Base-by-base conservation (phyloP, 352 stramenopile species). In the Globisporangium nagaii region DNA sequence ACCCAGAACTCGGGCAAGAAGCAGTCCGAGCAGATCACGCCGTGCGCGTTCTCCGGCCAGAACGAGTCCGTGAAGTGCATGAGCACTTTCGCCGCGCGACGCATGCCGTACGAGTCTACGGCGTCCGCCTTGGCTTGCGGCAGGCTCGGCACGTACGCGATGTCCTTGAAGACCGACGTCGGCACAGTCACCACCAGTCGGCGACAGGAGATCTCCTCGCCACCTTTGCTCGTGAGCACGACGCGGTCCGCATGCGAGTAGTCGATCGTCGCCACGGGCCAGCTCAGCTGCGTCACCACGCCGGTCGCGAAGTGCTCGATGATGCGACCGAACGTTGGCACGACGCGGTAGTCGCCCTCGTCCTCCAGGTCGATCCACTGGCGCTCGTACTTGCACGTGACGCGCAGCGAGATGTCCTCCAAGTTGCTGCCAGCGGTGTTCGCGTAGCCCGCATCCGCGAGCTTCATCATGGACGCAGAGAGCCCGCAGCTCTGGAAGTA, bases 1-100 rank as follows among this genome's bases (percentile, higher is more conserved):
- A 90, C 66, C 83, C 83, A 93, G 39, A 90, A 93, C 65, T 93
- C 83, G 11, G 83, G 83, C 59, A 93, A 30, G 64, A 93, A 93
- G 51, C 70, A 84, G 32, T 90, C 76, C 22, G 79, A 90, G 65
- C 83, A 93, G 49, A 93, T 82, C 34, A 93, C 73, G 34, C 83
- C 83, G 53, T 93, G 83, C 9, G 79, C 72, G 51, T 90, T 74
- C 46, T 63, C 67, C 8, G 79, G 76, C 83, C 83, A 93, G 51
- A 90, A 93, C 35, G 62, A 52, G 32, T 63, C 49, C 15, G 60
- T 72, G 56, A 90, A 86, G 55, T 90, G 75, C 51, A 93, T 70
- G 17, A 93, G 63, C 56, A 93, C 81, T 48, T 93, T 91, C 20
- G 73, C 79, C 13, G 76, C 76, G 20, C 80, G 83, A 9, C 71